A percentile compares a stretch with the other conserved stretches of the same genome.
Evolutionary conservation across 805 yeast genomes (phyloP).

Genomic region (Candida cerambycidarum): DNA sequence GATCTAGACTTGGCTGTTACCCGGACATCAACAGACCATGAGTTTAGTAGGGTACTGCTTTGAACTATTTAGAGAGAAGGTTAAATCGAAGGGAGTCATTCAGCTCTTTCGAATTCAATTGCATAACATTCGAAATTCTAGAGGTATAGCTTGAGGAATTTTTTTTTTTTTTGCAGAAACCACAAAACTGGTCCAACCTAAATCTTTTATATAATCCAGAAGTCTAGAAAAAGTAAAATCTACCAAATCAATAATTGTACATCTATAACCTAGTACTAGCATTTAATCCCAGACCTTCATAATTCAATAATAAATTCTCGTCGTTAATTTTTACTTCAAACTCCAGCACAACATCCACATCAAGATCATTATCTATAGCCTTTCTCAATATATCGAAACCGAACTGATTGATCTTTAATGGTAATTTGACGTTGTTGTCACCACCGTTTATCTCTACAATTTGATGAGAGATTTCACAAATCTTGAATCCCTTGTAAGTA

Average conservation of each 20-base stretch:
- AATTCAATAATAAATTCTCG: background rate
- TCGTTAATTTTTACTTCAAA: background rate
- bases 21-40: background rate
- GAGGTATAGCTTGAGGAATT: too few relatives aligned
- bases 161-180: too few relatives aligned
- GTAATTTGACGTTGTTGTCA: conserved; percentile 29
- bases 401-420: conserved; percentile 47
- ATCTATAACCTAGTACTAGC: conserved; percentile 5
- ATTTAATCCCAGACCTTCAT: conserved; percentile 2
- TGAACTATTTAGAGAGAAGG: too few relatives aligned
- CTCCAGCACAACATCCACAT: conserved; percentile 45
- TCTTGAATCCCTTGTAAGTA: conserved; percentile 40
- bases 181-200: too few relatives aligned
- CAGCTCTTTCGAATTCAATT: too few relatives aligned
- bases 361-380: conserved; percentile 52
- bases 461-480: conserved; percentile 49
- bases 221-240: background rate
- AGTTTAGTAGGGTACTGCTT: too few relatives aligned
- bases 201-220: too few relatives aligned
- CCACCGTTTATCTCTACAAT: conserved; percentile 21
- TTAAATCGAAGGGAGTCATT: too few relatives aligned
- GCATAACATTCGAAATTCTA: too few relatives aligned
- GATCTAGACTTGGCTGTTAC: conserved; percentile 2
- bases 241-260: background rate
- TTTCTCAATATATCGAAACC: conserved; percentile 49